phyloP scores from a whole-genome alignment of 1,284 basidiomycete genomes.

The Exobasidium rhododendri region DNA sequence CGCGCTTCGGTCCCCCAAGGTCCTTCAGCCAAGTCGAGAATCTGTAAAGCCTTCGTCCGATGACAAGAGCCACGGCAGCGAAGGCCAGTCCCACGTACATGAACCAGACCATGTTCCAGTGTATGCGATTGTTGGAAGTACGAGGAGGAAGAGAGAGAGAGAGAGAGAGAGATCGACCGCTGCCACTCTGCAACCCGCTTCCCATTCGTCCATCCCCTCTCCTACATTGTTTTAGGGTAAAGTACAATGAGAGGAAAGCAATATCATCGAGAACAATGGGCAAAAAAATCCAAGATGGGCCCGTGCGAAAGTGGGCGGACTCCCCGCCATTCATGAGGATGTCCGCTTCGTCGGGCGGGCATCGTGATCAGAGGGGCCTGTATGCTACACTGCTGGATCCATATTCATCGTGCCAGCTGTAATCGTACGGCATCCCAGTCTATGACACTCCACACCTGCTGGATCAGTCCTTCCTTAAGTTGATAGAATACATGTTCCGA shows the following conservation, averaged over 20 bases:
- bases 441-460: background rate
- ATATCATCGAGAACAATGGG: background rate
- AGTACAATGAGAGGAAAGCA: too few species aligned
- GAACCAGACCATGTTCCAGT: background rate
- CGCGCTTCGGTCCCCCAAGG: background rate
- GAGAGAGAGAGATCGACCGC: too few species aligned
- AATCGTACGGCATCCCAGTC: background rate
- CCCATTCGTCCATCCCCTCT: too few species aligned
- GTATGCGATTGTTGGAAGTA: too few species aligned
- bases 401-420: background rate
- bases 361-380: too few species aligned
- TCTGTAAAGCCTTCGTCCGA: background rate
- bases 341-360: too few species aligned
- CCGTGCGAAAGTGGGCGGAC: background rate
- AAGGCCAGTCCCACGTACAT: background rate
- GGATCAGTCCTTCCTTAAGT: background rate
- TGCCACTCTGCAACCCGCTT: too few species aligned
- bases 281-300: background rate
- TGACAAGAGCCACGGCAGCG: background rate
- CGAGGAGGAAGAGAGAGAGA: too few species aligned
- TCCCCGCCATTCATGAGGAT: too few species aligned
- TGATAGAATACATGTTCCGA: background rate
- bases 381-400: too few species aligned
- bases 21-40: constrained; percentile 2
- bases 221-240: too few species aligned